Evolutionary conservation across 129 eudicot species (phyloP).

Genomic region (Pittosporum tobira): DNA sequence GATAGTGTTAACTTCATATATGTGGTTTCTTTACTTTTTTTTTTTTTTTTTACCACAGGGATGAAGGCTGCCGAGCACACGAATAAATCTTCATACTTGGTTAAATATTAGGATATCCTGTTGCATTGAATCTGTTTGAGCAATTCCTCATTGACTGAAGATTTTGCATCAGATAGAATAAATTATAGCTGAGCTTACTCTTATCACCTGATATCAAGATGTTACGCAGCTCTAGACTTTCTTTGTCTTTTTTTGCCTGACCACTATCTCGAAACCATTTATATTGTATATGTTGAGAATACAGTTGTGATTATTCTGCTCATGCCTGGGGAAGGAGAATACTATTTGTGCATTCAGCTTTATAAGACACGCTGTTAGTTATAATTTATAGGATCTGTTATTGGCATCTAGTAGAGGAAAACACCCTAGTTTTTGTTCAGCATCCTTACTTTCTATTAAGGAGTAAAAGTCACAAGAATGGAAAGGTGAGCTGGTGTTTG

Average conservation of each 20-base stretch:
- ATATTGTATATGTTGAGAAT: slow-evolving; percentile 28
- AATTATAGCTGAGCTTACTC: slow-evolving; percentile 22
- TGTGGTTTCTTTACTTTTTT: slow-evolving; percentile 5
- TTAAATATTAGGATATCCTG: slow-evolving; percentile 31
- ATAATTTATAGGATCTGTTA: slow-evolving; percentile 25
- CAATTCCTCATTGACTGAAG: slow-evolving; percentile 25
- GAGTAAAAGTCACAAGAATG: slow-evolving; percentile 43
- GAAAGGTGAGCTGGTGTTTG: slow-evolving; percentile 56
- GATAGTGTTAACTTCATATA: slow-evolving; percentile 7
- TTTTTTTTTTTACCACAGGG: slow-evolving; percentile 29
- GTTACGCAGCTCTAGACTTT: slow-evolving; percentile 32
- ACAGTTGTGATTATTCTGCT: slow-evolving; percentile 39
- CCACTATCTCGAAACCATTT: slow-evolving; percentile 17
- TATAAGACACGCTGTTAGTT: slow-evolving; percentile 37
- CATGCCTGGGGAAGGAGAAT: slow-evolving; percentile 22
- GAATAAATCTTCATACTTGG: slow-evolving; percentile 27
- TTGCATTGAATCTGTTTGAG: slow-evolving; percentile 27
- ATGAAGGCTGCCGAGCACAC: slow-evolving; percentile 37
- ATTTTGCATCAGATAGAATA: slow-evolving; percentile 23
- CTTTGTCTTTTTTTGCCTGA: slow-evolving; percentile 21
- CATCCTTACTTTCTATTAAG: slow-evolving; percentile 27
- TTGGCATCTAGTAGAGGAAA: slow-evolving; percentile 26
- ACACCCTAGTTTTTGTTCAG: slow-evolving; percentile 18
- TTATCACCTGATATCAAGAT: slow-evolving; percentile 32
- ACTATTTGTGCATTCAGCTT: slow-evolving; percentile 43